Conservation (phyloP, 1,284 basidiomycete genomes). For the Ustilago bromivora region DNA sequence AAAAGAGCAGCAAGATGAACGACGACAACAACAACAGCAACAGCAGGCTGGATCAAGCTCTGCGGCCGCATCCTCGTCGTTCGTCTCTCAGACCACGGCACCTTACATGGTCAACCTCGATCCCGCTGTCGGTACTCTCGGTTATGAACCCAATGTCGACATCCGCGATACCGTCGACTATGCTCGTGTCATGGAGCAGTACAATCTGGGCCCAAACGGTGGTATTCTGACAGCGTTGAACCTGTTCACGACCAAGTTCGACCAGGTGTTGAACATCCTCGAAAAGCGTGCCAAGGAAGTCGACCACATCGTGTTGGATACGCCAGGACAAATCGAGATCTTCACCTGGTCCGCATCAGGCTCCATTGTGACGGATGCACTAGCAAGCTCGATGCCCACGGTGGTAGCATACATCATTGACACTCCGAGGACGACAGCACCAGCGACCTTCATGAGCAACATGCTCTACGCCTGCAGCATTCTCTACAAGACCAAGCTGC, state of each 20-base stretch:
- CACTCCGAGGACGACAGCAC: slow-evolving; percentile 91
- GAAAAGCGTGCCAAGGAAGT: slow-evolving; percentile 89
- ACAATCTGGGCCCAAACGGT: slow-evolving; percentile 97
- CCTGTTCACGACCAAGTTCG: slow-evolving; percentile 98
- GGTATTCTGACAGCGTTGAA: slow-evolving; percentile 97
- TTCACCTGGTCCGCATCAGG: slow-evolving; percentile 99
- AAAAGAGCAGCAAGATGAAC: slow-evolving; percentile 31
- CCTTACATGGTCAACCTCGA: slow-evolving; percentile 98
- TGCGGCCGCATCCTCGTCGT: not conserved
- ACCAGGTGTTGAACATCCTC: slow-evolving; percentile 91
- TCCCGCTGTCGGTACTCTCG: slow-evolving; percentile 89
- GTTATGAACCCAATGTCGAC: slow-evolving; percentile 96
- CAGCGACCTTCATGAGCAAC: slow-evolving; percentile 99
- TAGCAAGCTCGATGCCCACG: slow-evolving; percentile 91
- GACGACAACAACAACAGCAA: slow-evolving; percentile 14
- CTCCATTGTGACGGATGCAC: slow-evolving; percentile 97
- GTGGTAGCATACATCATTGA: slow-evolving; percentile 98
- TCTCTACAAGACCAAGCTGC: slow-evolving; percentile 96
- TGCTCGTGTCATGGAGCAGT: slow-evolving; percentile 99
- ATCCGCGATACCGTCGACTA: slow-evolving; percentile 98
- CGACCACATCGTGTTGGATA: slow-evolving; percentile 92
- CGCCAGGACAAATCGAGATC: slow-evolving; percentile 99
- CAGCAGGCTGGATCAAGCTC: slow-evolving; percentile 2
- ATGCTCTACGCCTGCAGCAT: slow-evolving; percentile 99
- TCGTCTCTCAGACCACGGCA: slow-evolving; percentile 71